Evolutionary conservation across 2,329 filamentous ascomycete genomes (phyloP), one percentile per base, ranked within the genome.

Genomic region (Fusarium sacchari): DNA sequence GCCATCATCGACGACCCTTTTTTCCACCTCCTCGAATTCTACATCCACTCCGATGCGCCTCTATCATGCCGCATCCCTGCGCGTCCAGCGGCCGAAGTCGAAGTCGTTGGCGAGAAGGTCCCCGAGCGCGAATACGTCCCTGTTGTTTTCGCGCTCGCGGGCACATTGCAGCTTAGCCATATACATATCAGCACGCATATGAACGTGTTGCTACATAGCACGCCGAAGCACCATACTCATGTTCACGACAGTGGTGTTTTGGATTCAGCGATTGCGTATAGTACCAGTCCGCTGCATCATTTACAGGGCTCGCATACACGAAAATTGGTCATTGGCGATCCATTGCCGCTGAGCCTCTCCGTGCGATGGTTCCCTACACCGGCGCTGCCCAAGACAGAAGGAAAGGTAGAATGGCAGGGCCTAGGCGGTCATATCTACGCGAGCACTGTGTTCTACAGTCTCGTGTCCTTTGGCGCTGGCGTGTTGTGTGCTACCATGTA

Each of bases 1-100:
- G 86, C 92, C 79, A 88, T 93, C 83, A 87, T 96, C 77, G 88
- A 89, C 78, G 94, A 96, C 81, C 89, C 92, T 44, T 92, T 95
- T 87, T 96, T 94, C 87, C 94, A 96, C 83, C 89, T 96, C 58
- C 92, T 96, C 85, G 94, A 98, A 85, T 98, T 98, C 88, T 98
- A 98, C 88, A 92, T 98, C 82, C 96, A 98, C 87, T 95, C 93
- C 85, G 96, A 99, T 83, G 95, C 95, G 24, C 96, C 96, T 15
- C 88, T 98, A 56, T 91, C 94, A 61, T 99, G 96, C 83, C 95
- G 96, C 59, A 90, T 98, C 20, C 94, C 96, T 34, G 90, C 94
- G 1, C 91, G 92, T 13, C 96, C 96, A 0, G 80, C 87, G 18
- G 83, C 85, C 13, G 86, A 89, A 72, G 82, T 89, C 73, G 86